Evolutionary conservation across 768 basidiomycete species (phyloP).

Genomic region (Hypsizygus marmoreus): DNA sequence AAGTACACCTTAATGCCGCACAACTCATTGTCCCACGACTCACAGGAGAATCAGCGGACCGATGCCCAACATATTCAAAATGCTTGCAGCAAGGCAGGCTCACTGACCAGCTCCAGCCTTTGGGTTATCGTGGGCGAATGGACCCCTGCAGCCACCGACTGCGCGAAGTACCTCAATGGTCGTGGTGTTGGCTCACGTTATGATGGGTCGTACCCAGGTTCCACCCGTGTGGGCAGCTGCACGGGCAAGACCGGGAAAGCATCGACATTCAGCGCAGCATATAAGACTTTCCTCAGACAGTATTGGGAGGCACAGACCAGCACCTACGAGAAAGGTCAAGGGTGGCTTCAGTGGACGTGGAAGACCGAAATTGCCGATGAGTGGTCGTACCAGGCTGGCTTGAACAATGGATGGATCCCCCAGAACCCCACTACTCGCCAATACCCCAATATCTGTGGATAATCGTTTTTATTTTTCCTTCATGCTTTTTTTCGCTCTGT

Average conservation of each 20-base stretch:
- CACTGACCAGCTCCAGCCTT: slow-evolving; percentile 56
- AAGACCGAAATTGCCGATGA: slow-evolving; percentile 83
- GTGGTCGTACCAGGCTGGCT: slow-evolving; percentile 86
- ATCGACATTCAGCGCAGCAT: slow-evolving; percentile 69
- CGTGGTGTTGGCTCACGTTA: slow-evolving; percentile 69
- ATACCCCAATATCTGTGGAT: slow-evolving; percentile 69
- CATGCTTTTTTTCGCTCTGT: slow-evolving; percentile 4
- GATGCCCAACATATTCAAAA: slow-evolving; percentile 57
- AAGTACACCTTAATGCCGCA: background rate
- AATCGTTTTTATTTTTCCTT: slow-evolving; percentile 10
- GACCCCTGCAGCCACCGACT: slow-evolving; percentile 77
- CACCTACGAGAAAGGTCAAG: slow-evolving; percentile 67
- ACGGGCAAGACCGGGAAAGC: slow-evolving; percentile 71
- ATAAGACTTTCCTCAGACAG: slow-evolving; percentile 81
- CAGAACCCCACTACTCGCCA: slow-evolving; percentile 43
- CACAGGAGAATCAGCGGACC: slow-evolving; percentile 47
- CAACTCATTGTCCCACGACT: background rate
- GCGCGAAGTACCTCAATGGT: slow-evolving; percentile 83
- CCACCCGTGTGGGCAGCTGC: slow-evolving; percentile 74
- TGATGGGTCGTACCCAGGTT: slow-evolving; percentile 66
- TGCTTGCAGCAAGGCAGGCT: slow-evolving; percentile 52
- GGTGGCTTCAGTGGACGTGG: slow-evolving; percentile 87
- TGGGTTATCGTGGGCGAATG: slow-evolving; percentile 92
- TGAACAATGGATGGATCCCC: slow-evolving; percentile 86
- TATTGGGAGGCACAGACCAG: slow-evolving; percentile 85